A percentile compares a stretch with the other conserved stretches of the same genome.
Conservation (phyloP, 192 early-diverging fungal genomes). For the Podila horticola region DNA sequence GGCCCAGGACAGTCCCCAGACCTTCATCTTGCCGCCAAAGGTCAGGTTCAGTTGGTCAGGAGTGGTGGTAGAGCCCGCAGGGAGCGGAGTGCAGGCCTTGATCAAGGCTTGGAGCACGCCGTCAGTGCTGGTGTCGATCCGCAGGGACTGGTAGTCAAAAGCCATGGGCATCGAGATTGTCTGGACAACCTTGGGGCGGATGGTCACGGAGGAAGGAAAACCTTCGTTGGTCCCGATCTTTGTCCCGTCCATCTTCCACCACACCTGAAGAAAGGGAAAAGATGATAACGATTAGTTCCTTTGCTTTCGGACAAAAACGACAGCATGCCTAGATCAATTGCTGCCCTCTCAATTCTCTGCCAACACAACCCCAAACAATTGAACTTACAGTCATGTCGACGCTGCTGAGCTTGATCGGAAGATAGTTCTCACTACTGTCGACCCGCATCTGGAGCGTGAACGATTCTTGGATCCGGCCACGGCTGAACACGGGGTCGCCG, state of each 20-base stretch:
- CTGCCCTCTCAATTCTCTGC: too few species aligned
- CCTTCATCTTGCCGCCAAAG: constrained; percentile 33
- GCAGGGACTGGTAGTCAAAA: constrained; percentile 30
- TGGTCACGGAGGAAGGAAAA: constrained; percentile 18
- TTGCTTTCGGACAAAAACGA: background rate
- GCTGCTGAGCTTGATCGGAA: constrained; percentile 26
- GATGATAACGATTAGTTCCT: background rate
- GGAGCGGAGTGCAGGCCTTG: constrained; percentile 19
- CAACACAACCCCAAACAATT: too few species aligned
- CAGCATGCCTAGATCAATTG: background rate
- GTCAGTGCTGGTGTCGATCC: constrained; percentile 40
- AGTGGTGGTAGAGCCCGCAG: background rate
- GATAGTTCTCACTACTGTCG: constrained; percentile 31
- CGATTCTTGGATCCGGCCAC: constrained; percentile 14
- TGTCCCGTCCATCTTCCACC: constrained; percentile 37
- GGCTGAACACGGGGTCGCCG: constrained; percentile 23
- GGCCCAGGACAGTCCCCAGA: constrained; percentile 37
- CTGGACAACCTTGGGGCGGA: constrained; percentile 20
- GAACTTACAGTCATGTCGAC: constrained; percentile 38
- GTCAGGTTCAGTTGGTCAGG: constrained; percentile 15
- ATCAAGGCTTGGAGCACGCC: constrained; percentile 22
- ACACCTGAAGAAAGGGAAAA: constrained; percentile 10
- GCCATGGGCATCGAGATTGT: constrained; percentile 37
- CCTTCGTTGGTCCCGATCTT: constrained; percentile 33
- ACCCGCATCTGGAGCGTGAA: constrained; percentile 36